Base-by-base conservation (phyloP, 305 asterid species). In the Fraxinus sp. region DNA sequence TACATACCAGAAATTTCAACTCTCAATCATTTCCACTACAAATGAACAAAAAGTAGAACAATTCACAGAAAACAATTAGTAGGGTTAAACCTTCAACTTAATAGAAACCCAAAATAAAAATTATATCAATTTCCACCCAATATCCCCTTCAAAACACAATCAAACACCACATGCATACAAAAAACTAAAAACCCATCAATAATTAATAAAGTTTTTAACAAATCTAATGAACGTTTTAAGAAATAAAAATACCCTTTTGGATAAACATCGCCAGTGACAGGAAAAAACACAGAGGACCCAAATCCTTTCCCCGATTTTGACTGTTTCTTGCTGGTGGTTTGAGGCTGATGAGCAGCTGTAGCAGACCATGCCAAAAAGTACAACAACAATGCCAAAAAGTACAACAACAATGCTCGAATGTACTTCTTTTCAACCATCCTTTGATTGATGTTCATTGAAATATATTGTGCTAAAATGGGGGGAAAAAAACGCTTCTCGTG, bases 241-340 rank as follows among this genome's bases (percentile, higher is more conserved):
- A 46, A 71, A 55, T 2, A 5, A 77, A 66, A 72, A 33, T 78
- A 95, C 99, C 99, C 99, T 77, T 85, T 76, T 2, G 99, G 99
- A 91, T 94, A 95, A 82, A 94, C 98, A 81, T 93, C 93, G 78
- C 99, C 99, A 41, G 91, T 64, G 77, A 95, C 87, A 9, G 98
- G 99, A 79, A 94, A 91, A 80, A 94, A 37, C 79, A 94, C 89
- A 78, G 98, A 92, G 82, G 98, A 93, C 39, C 83, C 84, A 77
- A 59, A 85, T 72, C 82, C 82, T 75, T 80, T 83, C 20, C 78
- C 83, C 5, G 57, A 46, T 46, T 90, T 86, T 8, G 74, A 37
- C 62, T 13, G 84, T 52, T 62, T 78, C 59, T 66, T 77, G 81
- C 22, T 72, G 62, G 72, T 46, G 9, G 11, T 14, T 49, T 72